Base-by-base conservation (phyloP, 2,329 filamentous ascomycete species). In the Periconia digitata region DNA sequence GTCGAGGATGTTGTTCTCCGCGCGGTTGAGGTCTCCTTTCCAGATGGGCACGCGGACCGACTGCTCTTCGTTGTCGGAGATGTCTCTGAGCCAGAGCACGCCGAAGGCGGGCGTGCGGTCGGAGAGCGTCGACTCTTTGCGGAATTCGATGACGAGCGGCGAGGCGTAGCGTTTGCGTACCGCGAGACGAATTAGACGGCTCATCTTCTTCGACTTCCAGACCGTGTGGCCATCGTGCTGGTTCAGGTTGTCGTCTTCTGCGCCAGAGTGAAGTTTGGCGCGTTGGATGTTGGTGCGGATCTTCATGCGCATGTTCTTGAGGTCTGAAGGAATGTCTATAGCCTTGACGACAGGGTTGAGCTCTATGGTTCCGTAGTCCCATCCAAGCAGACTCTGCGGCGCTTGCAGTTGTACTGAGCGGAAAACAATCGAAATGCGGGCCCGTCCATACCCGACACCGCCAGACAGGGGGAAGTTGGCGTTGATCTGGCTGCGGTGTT, bases 281-380 rank as follows among this genome's bases (percentile, higher is more conserved):
- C 74, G 74, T 35, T 78, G 79, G 24, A 86, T 73, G 40, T 75
- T 79, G 1, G 84, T 84, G 37, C 78, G 78, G 43, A 87, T 66
- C 62, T 86, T 86, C 51, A 87, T 69, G 40, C 82, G 76, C 29
- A 80, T 71, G 21, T 76, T 71, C 20, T 72, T 63, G 8, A 83
- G 64, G 8, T 80, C 74, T 1, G 74, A 60, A 0, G 80, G 75
- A 1, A 85, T 70, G n/a, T 76, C 69, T 13, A 76, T 75, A 2
- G 72, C 71, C 43, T 74, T 76, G 12, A 85, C 70, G 0, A 73
- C 63, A 0, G 80, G 76, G n/a, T 80, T 76, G 36, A 89, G 72
- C 53, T 88, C 83, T 0, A 90, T 62, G 0, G 87, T 90, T 5
- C 87, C 87, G 47, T 84, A 86, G 20, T 88, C 83, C 85, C 86